Base-by-base conservation (phyloP, 2,329 filamentous ascomycete genomes). In the Phoma sp. region DNA sequence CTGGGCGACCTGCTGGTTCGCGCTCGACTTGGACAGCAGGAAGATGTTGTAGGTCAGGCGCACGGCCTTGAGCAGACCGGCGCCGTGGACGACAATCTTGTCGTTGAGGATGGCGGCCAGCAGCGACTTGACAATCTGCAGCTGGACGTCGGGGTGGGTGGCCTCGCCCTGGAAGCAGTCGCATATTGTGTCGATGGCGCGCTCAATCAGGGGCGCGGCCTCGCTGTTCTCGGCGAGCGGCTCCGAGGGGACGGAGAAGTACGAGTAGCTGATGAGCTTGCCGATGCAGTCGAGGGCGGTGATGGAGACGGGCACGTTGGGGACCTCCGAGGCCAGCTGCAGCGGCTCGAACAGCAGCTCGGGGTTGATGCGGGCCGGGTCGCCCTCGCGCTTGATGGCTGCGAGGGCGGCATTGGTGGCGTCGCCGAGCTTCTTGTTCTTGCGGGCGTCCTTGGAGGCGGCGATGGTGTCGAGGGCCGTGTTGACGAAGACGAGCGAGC, bases 31-130 rank as follows among this genome's bases (percentile, higher is more conserved):
- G 62, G 93, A 98, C 43, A 98, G 86, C 56, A 99, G 83, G 76
- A 99, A 99, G 65, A 99, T 96, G 79, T 99, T 99, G 82, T 99
- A 99, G 53, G 97, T 96, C 76, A 98, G 92, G 65, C 95, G 90
- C 61, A 99, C 92, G 48, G 95, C 93, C 80, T 99, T 99, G 61
- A 99, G 83, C 58, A 99, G 83, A 60, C 95, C 96, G 30, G 95
- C 93, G 54, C 95, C 95, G 74, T 99, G 95, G 2, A 99, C 96
- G 36, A 99, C 92, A 61, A 98, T 96, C 79, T 98, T 99, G 80
- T 99, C 95, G 72, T 98, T 98, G 61, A 99, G 81, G 12, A 99
- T 95, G 12, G 96, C 96, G 12, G 95, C 93, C 55, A 99, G 81
- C 55, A 99, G 81, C 2, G 95, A 98, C 78, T 99, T 98, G 74